Percentiles rank a stretch among this genome's conserved stretches.
phyloP scores from a whole-genome alignment of 371 early-diverging fungal genomes.

The Mortierella sp. region DNA sequence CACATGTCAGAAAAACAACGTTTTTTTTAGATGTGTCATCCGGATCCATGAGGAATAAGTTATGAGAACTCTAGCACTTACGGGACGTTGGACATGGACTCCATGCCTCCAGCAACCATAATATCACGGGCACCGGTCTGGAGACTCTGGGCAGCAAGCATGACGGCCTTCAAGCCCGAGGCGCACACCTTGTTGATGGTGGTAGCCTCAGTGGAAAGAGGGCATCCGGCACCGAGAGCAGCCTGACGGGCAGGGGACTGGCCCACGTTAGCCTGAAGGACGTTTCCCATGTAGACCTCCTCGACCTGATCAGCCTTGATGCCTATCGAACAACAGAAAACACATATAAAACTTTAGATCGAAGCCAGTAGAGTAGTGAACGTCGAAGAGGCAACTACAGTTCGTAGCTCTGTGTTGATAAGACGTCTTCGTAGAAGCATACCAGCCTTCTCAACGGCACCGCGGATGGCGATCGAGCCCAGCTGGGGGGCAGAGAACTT shows the following conservation, averaged over 20 bases:
- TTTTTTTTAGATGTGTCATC: conserved; percentile 22
- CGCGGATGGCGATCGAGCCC: conserved; percentile 81
- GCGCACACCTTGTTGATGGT: conserved; percentile 99
- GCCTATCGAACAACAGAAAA: conserved; percentile 52
- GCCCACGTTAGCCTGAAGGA: conserved; percentile 88
- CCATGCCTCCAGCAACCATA: conserved; percentile 96
- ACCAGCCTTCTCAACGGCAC: conserved; percentile 56
- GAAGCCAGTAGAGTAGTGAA: too few species aligned
- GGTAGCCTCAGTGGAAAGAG: conserved; percentile 82
- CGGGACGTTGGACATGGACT: conserved; percentile 97
- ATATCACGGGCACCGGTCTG: conserved; percentile 82
- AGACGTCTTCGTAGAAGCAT: conserved; percentile 39
- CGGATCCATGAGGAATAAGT: not conserved
- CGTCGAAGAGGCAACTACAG: too few species aligned
- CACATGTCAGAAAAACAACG: not conserved
- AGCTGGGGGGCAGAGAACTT: conserved; percentile 89
- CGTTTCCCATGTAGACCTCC: conserved; percentile 90
- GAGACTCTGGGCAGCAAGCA: conserved; percentile 50
- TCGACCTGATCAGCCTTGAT: conserved; percentile 80
- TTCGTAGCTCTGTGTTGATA: not conserved
- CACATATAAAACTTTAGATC: too few species aligned
- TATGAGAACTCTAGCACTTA: conserved; percentile 62
- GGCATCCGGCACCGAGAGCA: conserved; percentile 88
- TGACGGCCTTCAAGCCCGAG: conserved; percentile 90
- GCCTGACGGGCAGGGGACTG: conserved; percentile 98